These are phyloP conservation scores for Cryphonectria parasitica DNA, from an alignment of 2,329 filamentous ascomycete genomes.

Conservation along the genomic window DNA sequence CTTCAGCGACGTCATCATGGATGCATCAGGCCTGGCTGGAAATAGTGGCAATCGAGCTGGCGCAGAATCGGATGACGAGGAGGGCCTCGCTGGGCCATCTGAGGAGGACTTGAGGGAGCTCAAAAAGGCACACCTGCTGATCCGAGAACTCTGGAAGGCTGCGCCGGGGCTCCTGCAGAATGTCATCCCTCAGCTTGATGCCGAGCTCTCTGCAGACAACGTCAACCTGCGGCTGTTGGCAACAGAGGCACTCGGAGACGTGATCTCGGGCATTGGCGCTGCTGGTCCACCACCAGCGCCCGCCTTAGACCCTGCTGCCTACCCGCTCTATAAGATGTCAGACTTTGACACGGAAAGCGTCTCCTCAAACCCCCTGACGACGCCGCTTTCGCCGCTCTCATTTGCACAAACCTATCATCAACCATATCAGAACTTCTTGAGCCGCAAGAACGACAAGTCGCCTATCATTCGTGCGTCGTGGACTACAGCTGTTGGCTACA, in stretches of 20 bases:
- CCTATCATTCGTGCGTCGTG: constrained; percentile 81
- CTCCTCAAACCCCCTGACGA: constrained; percentile 70
- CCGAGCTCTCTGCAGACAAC: constrained; percentile 89
- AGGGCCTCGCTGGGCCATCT: constrained; percentile 64
- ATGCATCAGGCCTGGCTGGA: constrained; percentile 68
- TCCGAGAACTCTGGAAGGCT: constrained; percentile 92
- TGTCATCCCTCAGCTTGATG: constrained; percentile 90
- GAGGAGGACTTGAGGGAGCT: constrained; percentile 87
- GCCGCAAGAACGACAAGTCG: constrained; percentile 84
- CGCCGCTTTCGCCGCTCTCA: constrained; percentile 83
- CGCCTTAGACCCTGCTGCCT: constrained; percentile 77
- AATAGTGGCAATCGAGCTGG: constrained; percentile 62
- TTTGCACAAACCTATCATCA: constrained; percentile 81
- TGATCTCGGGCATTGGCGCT: constrained; percentile 90
- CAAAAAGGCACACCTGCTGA: constrained; percentile 83
- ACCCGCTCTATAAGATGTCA: constrained; percentile 73
- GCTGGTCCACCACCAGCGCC: constrained; percentile 79
- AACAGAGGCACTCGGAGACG: constrained; percentile 92
- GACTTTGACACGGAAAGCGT: constrained; percentile 57
- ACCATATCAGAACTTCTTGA: constrained; percentile 83
- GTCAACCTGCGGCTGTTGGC: constrained; percentile 83
- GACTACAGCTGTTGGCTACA: constrained; percentile 82
- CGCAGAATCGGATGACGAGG: constrained; percentile 68
- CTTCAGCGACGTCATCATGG: constrained; percentile 94
- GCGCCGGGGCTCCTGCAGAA: constrained; percentile 87